Evolutionary conservation across 306 rosid species (phyloP), one percentile per base, ranked within the genome.

Genomic region (Neltuma alba): DNA sequence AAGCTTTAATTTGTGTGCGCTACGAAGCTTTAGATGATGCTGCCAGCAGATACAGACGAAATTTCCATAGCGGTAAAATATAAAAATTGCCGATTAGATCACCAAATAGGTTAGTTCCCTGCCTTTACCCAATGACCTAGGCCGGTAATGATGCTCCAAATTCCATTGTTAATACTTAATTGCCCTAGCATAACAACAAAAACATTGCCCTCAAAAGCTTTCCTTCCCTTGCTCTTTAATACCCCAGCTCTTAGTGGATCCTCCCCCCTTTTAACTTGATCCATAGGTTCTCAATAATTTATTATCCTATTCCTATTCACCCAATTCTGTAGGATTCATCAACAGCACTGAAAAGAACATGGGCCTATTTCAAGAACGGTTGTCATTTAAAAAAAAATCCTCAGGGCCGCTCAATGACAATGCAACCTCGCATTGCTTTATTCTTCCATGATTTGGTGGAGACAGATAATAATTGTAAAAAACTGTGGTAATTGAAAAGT

Each of bases 51-150:
- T 71, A 66, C 70, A 75, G 80, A 77, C 66, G n/a, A 28, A 60
- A 30, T 28, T 60, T 5, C 37, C 10, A 8, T 5, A 60, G 70
- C 30, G 52, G 41, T 77, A 73, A 77, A 84, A 84, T 34, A 69
- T 75, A 41, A 78, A 44, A 25, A 74, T 52, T 4, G 79, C 82
- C 66, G 50, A 84, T 36, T 63, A 52, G 31, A 64, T 36, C 38
- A 47, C 47, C 41, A 66, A 60, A 60, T 77, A 81, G 83, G 69
- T 62, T 81, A 80, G 80, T 67, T 85, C 85, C 83, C 37, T 25
- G 38, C 18, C 34, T 1, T 7, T 25, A 25, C 62, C 31, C 58
- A 75, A 55, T 58, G 25, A 65, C 40, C 52, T 76, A 77, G 88
- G 72, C 54, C 75, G 75, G 77, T 28, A 72, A 69, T 80, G 58